Evolutionary conservation across 2,329 filamentous ascomycete genomes (phyloP).

Genomic region (Epichloe aotearoae): DNA sequence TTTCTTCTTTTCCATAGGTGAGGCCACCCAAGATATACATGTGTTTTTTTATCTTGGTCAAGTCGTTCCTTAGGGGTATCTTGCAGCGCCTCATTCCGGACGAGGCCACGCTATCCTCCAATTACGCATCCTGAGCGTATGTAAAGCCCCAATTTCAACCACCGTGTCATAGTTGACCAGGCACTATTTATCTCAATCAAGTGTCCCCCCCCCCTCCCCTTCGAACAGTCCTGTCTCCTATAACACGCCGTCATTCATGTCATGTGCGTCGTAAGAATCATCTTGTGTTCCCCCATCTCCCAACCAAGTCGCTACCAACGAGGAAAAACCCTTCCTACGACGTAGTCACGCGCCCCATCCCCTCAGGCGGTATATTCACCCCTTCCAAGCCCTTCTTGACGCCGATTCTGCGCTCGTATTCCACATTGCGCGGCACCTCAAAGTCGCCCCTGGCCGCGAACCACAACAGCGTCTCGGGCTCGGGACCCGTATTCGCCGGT

Average conservation of each 20-base stretch:
- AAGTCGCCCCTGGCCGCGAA: constrained; percentile 31
- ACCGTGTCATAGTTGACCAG: too few relatives aligned
- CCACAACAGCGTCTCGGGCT: constrained; percentile 36
- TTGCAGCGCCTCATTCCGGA: too few relatives aligned
- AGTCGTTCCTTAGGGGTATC: too few relatives aligned
- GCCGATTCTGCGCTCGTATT: constrained; percentile 25
- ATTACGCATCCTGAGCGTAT: too few relatives aligned
- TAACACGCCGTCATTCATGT: not conserved
- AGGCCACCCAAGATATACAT: too few relatives aligned
- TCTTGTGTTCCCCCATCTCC: constrained; percentile 26
- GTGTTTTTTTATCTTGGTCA: too few relatives aligned
- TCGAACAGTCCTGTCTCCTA: too few relatives aligned
- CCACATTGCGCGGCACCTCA: constrained; percentile 30
- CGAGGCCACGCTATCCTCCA: too few relatives aligned
- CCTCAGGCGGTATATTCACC: constrained; percentile 18
- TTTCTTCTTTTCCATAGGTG: too few relatives aligned
- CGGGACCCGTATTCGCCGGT: constrained; percentile 20
- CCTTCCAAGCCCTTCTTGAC: constrained; percentile 21
- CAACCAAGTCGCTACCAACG: not conserved
- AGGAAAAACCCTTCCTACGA: constrained; percentile 5
- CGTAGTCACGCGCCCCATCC: constrained; percentile 7
- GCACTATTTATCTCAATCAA: too few relatives aligned
- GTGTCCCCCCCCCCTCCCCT: too few relatives aligned
- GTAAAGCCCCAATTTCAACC: too few relatives aligned
- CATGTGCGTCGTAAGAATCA: not conserved